A percentile compares a stretch with the other conserved stretches of the same genome.
Conservation (phyloP, 257 asterid genomes). For the Solanum lignicaule region DNA sequence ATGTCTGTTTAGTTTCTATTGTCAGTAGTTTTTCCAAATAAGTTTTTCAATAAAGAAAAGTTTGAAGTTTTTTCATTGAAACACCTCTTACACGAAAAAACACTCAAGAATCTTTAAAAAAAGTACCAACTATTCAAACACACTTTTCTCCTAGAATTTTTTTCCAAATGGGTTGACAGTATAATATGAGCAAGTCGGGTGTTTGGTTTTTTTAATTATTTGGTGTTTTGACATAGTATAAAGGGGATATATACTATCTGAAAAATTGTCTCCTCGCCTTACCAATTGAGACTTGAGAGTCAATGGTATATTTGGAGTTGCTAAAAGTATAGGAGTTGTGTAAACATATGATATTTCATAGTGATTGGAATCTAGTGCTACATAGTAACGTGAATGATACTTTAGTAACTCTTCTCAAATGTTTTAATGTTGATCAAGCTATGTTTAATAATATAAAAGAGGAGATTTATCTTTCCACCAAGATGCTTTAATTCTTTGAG, state of each 20-base stretch:
- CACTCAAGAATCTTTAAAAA: neutral
- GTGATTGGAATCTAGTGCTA: neutral
- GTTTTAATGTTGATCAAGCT: neutral
- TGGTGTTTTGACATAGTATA: neutral
- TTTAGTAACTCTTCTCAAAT: neutral
- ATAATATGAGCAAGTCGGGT: neutral
- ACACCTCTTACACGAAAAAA: neutral
- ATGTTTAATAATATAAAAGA: neutral
- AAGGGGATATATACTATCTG: neutral
- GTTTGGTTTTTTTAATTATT: neutral
- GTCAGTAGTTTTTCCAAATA: neutral
- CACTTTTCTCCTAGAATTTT: neutral
- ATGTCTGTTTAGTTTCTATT: neutral
- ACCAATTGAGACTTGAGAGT: neutral
- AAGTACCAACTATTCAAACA: neutral
- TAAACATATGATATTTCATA: neutral
- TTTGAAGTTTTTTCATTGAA: neutral
- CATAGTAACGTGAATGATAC: neutral
- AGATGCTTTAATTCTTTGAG: neutral
- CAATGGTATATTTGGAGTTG: neutral
- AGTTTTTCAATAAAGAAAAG: neutral
- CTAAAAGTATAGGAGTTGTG: neutral
- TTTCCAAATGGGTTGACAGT: neutral
- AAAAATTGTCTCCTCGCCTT: neutral
- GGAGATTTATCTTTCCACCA: neutral